A percentile compares a stretch with the other conserved stretches of the same genome.
phyloP scores from a whole-genome alignment of 2,329 filamentous ascomycete species.

The Hymenoscyphus salicellus region DNA sequence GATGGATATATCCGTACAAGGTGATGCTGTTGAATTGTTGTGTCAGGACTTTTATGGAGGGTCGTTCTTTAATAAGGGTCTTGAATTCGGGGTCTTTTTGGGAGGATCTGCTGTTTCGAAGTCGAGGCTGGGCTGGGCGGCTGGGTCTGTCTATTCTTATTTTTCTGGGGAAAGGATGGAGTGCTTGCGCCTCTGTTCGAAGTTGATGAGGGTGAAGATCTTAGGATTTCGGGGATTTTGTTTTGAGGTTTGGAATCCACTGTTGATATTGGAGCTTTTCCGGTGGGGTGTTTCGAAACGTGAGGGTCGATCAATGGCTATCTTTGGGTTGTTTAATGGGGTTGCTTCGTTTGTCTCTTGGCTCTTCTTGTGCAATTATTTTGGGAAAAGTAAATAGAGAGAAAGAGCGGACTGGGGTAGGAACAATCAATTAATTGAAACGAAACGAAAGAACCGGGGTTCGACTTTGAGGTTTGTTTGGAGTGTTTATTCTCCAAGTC shows the following conservation, averaged over 20 bases:
- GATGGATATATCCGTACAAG: neutral
- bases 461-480: too few relatives aligned
- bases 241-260: neutral
- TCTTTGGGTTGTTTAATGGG: neutral
- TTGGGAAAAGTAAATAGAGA: too few relatives aligned
- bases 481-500: too few relatives aligned
- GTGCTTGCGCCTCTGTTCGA: neutral
- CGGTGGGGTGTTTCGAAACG: neutral
- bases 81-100: neutral
- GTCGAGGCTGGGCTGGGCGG: too few relatives aligned
- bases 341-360: too few relatives aligned
- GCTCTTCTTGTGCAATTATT: too few relatives aligned
- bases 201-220: neutral
- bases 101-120: neutral
- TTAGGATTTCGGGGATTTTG: neutral
- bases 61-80: neutral
- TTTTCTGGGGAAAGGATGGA: neutral
- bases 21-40: neutral
- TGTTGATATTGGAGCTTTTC: too few relatives aligned
- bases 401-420: too few relatives aligned
- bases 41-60: neutral
- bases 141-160: neutral
- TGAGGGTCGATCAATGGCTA: neutral
- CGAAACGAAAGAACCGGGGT: too few relatives aligned
- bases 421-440: too few relatives aligned